Evolutionary conservation across 352 stramenopile species (phyloP).

Genomic region (Phytophthora pinifolia): DNA sequence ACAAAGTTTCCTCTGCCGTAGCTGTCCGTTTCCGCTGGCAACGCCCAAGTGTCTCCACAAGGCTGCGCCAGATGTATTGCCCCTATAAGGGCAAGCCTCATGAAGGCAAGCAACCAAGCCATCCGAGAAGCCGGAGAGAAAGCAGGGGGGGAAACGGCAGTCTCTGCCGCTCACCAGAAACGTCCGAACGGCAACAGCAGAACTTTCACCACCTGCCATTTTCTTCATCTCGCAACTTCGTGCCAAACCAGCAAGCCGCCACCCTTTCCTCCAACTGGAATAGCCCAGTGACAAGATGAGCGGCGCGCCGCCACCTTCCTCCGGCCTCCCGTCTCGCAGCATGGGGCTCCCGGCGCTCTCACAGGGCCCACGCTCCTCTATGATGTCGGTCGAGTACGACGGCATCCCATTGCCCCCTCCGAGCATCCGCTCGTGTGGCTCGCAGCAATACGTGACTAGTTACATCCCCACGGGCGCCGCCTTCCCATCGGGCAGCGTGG

Average conservation of each 20-base stretch:
- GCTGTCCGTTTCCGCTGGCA: constrained; percentile 8
- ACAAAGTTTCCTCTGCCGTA: constrained; percentile 12
- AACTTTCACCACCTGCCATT: background rate
- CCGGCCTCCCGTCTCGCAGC: constrained; percentile 22
- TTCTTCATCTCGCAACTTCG: constrained; percentile 36
- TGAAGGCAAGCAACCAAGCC: background rate
- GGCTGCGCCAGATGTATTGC: constrained; percentile 20
- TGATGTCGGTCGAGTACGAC: constrained; percentile 67
- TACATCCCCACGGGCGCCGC: constrained; percentile 67
- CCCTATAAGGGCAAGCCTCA: background rate
- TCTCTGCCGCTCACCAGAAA: constrained; percentile 24
- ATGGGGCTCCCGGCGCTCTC: constrained; percentile 35
- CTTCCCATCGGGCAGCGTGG: constrained; percentile 60
- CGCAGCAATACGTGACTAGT: constrained; percentile 74
- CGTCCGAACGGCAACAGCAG: constrained; percentile 9
- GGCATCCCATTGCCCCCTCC: constrained; percentile 56
- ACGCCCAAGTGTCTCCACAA: constrained; percentile 6
- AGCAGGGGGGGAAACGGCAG: constrained; percentile 16
- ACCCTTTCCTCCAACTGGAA: background rate
- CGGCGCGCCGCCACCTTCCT: constrained; percentile 29
- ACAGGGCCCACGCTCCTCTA: constrained; percentile 37
- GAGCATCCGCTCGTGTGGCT: constrained; percentile 75
- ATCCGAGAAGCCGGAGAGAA: constrained; percentile 10
- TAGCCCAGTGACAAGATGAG: constrained; percentile 12
- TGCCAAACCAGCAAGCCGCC: constrained; percentile 17